Percentiles rank a stretch among this genome's conserved stretches.
phyloP scores from a whole-genome alignment of 2,329 filamentous ascomycete genomes.

The Septoria linicola region DNA sequence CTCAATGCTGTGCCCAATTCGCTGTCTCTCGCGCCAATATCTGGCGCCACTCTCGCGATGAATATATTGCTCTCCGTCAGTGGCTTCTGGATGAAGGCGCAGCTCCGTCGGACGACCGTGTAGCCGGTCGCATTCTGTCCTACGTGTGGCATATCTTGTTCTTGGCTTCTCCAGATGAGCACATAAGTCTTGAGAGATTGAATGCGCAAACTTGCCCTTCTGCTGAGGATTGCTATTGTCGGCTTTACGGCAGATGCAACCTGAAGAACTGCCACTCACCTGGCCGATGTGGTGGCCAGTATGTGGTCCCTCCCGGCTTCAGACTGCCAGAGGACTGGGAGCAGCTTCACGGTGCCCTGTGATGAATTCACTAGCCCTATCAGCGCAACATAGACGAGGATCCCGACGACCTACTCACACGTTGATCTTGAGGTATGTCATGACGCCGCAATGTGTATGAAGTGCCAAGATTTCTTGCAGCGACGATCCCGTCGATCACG shows the following conservation, averaged over 20 bases:
- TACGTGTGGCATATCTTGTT: conserved; percentile 54
- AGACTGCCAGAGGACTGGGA: conserved; percentile 35
- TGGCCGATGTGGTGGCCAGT: conserved; percentile 43
- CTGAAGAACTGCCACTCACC: conserved; percentile 29
- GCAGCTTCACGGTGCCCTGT: neutral
- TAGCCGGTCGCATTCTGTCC: conserved; percentile 47
- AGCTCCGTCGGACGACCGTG: conserved; percentile 43
- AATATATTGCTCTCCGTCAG: conserved; percentile 53
- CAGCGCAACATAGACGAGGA: too few relatives aligned
- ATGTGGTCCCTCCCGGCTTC: conserved; percentile 41
- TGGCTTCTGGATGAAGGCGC: conserved; percentile 51
- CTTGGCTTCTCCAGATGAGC: conserved; percentile 29
- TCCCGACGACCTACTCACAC: too few relatives aligned
- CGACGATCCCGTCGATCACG: too few relatives aligned
- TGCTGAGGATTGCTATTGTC: conserved; percentile 47
- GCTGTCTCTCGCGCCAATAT: conserved; percentile 51
- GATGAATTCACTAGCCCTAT: neutral
- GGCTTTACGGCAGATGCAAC: conserved; percentile 45
- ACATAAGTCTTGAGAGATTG: conserved; percentile 40
- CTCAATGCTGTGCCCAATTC: conserved; percentile 57
- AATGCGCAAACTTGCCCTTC: conserved; percentile 42
- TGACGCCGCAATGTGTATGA: too few relatives aligned
- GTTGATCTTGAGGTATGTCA: too few relatives aligned
- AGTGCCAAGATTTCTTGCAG: too few relatives aligned
- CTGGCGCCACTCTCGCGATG: conserved; percentile 50